Percentiles rank a stretch among this genome's conserved stretches.
Evolutionary conservation across 768 basidiomycete genomes (phyloP).

Genomic region (Kwoniella sp.): DNA sequence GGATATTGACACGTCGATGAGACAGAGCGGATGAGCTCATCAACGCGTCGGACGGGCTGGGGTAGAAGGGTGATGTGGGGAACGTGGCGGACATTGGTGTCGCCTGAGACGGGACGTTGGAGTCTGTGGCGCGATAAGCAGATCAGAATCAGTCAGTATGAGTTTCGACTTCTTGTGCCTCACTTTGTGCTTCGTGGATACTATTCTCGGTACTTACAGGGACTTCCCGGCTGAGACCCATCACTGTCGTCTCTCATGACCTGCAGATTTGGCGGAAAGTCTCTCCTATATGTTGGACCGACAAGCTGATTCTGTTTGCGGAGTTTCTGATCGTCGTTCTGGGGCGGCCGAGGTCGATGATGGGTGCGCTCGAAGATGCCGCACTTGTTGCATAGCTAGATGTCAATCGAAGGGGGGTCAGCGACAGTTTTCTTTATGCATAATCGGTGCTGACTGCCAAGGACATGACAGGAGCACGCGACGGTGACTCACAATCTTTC

Average conservation of each 20-base stretch:
- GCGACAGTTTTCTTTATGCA: background rate
- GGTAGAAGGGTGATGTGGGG: constrained; percentile 7
- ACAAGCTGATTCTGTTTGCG: constrained; percentile 17
- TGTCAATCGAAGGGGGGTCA: too few relatives aligned
- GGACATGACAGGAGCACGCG: too few relatives aligned
- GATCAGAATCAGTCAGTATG: background rate
- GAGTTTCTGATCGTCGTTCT: constrained; percentile 27
- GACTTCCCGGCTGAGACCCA: constrained; percentile 9
- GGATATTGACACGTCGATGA: background rate
- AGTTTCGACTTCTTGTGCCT: background rate
- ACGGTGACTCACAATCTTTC: constrained; percentile 27
- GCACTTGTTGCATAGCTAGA: constrained; percentile 29
- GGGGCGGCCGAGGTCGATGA: constrained; percentile 22
- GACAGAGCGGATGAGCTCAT: constrained; percentile 2
- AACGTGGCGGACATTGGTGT: constrained; percentile 21
- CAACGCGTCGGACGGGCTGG: background rate
- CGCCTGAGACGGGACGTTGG: constrained; percentile 17
- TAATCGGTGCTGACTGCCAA: too few relatives aligned
- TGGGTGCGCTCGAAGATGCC: constrained; percentile 28
- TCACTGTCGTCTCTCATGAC: constrained; percentile 25
- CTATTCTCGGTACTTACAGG: background rate
- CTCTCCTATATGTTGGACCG: background rate
- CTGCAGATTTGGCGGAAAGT: constrained; percentile 13
- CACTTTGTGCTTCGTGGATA: background rate
- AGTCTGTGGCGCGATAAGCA: background rate